Conservation (phyloP, 257 asterid genomes). For the Solanum arcanum region DNA sequence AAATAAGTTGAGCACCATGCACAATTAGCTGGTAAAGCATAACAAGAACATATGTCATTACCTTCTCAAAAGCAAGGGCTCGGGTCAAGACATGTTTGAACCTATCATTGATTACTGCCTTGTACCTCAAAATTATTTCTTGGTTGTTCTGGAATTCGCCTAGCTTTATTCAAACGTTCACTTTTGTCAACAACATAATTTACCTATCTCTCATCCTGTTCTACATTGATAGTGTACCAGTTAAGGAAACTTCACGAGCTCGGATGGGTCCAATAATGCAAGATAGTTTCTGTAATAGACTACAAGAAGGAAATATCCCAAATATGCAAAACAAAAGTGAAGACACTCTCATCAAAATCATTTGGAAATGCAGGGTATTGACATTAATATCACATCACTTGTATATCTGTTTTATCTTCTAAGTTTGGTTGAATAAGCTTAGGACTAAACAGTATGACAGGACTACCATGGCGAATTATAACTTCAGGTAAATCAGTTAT, state of each 20-base stretch:
- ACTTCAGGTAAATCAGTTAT: neutral
- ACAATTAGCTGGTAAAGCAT: neutral
- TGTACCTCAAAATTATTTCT: conserved; percentile 69
- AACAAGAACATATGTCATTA: conserved; percentile 5
- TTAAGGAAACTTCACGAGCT: conserved; percentile 75
- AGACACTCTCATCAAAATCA: neutral
- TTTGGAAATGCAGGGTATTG: neutral
- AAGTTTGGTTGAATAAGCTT: neutral
- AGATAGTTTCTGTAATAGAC: conserved; percentile 88
- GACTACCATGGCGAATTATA: neutral
- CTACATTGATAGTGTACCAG: conserved; percentile 61
- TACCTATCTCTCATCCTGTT: conserved; percentile 85
- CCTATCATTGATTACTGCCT: conserved; percentile 77
- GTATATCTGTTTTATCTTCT: neutral
- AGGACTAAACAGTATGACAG: neutral
- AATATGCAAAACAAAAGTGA: conserved; percentile 31
- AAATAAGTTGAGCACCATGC: neutral
- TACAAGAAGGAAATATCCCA: conserved; percentile 98
- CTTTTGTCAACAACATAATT: conserved; percentile 74
- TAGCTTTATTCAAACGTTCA: conserved; percentile 62
- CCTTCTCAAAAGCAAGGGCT: conserved; percentile 92
- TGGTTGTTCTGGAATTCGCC: conserved; percentile 62
- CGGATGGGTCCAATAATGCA: conserved; percentile 74
- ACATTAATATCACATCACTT: neutral
- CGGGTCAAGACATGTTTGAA: conserved; percentile 53